Percentiles rank a stretch among this genome's conserved stretches.
Evolutionary conservation across 345 rosid genomes (phyloP).

Genomic region (Odontarrhena argentea): DNA sequence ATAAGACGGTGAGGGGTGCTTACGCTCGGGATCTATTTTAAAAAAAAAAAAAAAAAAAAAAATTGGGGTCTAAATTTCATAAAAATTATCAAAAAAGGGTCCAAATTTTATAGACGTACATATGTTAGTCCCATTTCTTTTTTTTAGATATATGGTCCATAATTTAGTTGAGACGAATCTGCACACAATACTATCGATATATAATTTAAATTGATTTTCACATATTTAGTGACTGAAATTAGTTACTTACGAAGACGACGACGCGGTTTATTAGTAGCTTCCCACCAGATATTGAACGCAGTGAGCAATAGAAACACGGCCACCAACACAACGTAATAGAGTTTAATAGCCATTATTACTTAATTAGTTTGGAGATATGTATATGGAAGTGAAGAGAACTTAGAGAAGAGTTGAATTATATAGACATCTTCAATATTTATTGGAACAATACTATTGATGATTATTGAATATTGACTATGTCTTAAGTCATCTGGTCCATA

Average conservation of each 20-base stretch:
- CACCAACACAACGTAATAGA: constrained; percentile 27
- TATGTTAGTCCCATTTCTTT: too few relatives aligned
- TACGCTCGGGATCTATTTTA: too few relatives aligned
- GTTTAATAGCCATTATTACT: constrained; percentile 14
- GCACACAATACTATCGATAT: too few relatives aligned
- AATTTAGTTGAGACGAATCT: too few relatives aligned
- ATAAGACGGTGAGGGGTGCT: too few relatives aligned
- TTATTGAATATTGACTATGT: constrained; percentile 7
- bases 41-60: too few relatives aligned
- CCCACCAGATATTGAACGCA: constrained; percentile 35
- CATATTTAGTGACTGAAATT: constrained; percentile 4
- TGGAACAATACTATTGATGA: background rate
- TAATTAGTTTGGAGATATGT: background rate
- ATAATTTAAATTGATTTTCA: constrained; percentile 8
- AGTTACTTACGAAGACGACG: constrained; percentile 19
- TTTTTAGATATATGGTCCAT: too few relatives aligned
- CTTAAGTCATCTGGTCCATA: constrained; percentile 13
- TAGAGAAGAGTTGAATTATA: constrained; percentile 23
- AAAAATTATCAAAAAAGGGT: too few relatives aligned
- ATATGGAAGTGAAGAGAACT: background rate
- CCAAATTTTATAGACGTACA: too few relatives aligned
- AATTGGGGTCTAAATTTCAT: too few relatives aligned
- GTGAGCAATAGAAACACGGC: constrained; percentile 23
- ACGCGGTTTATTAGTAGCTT: constrained; percentile 22
- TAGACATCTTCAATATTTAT: constrained; percentile 20